A percentile compares a stretch with the other conserved stretches of the same genome.
These are phyloP conservation scores for Extremus antarcticus DNA, from an alignment of 495 filamentous ascomycete species.

Conservation along the genomic window DNA sequence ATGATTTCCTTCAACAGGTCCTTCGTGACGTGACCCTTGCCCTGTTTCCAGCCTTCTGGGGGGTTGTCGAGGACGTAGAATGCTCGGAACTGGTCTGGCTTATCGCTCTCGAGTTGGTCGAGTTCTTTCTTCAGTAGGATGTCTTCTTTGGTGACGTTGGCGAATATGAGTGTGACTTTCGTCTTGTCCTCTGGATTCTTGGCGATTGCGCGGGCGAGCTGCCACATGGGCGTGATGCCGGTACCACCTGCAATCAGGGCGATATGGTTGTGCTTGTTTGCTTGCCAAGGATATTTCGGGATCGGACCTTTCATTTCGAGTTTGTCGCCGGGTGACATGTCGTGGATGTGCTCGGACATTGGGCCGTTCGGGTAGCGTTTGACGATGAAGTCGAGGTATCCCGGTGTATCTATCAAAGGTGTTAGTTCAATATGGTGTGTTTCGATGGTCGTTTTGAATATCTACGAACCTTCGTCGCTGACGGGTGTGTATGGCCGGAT, in stretches of 20 bases:
- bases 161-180: constrained; percentile 89
- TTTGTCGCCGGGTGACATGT: constrained; percentile 63
- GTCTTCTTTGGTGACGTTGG: constrained; percentile 75
- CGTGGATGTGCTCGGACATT: constrained; percentile 83
- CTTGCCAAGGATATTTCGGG: constrained; percentile 80
- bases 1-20: constrained; percentile 85
- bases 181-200: constrained; percentile 92
- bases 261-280: constrained; percentile 94
- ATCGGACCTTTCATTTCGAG: constrained; percentile 91
- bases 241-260: constrained; percentile 90
- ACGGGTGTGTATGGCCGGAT: constrained; percentile 88
- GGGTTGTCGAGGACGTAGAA: constrained; percentile 84
- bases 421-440: neutral
- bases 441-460: neutral
- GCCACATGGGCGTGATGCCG: constrained; percentile 89
- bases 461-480: constrained; percentile 65
- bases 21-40: constrained; percentile 71
- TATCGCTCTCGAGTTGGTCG: constrained; percentile 73
- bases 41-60: constrained; percentile 66
- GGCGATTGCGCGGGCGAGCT: constrained; percentile 78
- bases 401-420: constrained; percentile 44
- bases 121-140: constrained; percentile 80
- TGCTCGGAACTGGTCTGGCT: constrained; percentile 82
- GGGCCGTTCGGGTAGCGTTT: constrained; percentile 83
- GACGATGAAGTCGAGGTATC: constrained; percentile 78